phyloP scores from a whole-genome alignment of 495 filamentous ascomycete genomes.

The Penicillium simplicissimum region DNA sequence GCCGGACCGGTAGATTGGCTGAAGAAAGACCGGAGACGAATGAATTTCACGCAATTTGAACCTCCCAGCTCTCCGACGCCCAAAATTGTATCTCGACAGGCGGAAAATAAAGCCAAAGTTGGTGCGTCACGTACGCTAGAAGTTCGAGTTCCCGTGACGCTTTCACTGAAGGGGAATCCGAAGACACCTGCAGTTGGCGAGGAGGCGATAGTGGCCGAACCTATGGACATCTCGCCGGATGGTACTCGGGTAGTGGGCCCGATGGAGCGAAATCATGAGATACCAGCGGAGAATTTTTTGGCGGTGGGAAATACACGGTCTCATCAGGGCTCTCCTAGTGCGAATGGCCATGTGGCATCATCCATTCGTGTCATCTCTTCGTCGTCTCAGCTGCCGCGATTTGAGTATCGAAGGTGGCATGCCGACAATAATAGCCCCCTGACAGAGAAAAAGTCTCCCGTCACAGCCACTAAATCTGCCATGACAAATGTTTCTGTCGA shows the following conservation, averaged over 20 bases:
- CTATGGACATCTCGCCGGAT: neutral
- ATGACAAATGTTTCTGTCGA: neutral
- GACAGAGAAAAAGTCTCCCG: neutral
- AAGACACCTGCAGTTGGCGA: neutral
- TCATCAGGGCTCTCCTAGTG: neutral
- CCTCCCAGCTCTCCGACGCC: slow-evolving; percentile 45
- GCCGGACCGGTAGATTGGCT: slow-evolving; percentile 34
- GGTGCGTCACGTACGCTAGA: slow-evolving; percentile 6
- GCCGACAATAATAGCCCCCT: slow-evolving; percentile 5
- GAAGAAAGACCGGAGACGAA: slow-evolving; percentile 38
- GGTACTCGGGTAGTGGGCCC: neutral
- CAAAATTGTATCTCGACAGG: slow-evolving; percentile 25
- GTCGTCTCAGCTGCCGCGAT: slow-evolving; percentile 47
- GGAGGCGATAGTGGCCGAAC: neutral
- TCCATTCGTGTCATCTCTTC: slow-evolving; percentile 42
- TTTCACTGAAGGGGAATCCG: slow-evolving; percentile 5
- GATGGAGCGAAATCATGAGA: neutral
- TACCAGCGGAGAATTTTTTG: neutral
- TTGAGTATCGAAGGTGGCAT: slow-evolving; percentile 46
- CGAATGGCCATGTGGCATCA: slow-evolving; percentile 7
- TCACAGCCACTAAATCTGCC: neutral
- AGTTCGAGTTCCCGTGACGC: slow-evolving; percentile 4
- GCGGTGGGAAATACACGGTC: neutral
- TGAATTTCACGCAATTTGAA: slow-evolving; percentile 37
- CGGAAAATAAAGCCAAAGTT: slow-evolving; percentile 14